These are phyloP conservation scores for Phytopythium vexans DNA, from an alignment of 352 stramenopile genomes.

Conservation along the genomic window DNA sequence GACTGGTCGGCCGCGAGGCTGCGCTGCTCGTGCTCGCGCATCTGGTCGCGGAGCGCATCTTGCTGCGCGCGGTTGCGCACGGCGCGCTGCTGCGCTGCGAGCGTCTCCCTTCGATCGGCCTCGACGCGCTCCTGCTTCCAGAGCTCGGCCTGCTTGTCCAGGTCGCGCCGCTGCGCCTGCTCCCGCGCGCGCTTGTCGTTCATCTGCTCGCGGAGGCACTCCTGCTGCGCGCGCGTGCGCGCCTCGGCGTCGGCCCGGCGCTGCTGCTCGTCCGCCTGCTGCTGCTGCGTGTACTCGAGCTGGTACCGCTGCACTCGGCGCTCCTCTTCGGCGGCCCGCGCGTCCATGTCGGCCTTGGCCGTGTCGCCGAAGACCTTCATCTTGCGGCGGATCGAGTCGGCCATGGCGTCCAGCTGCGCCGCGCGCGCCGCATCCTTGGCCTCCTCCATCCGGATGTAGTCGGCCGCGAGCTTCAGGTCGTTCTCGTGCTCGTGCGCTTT, in stretches of 20 bases:
- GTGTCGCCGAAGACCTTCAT: conserved; percentile 88
- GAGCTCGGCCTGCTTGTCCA: conserved; percentile 81
- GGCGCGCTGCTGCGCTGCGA: conserved; percentile 47
- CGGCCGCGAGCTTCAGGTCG: conserved; percentile 60
- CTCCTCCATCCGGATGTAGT: conserved; percentile 77
- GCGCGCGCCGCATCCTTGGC: conserved; percentile 56
- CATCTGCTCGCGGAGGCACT: conserved; percentile 59
- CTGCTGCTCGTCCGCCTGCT: conserved; percentile 48
- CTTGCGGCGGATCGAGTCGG: conserved; percentile 69
- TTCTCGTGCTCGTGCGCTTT: conserved; percentile 51
- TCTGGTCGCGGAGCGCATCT: conserved; percentile 64
- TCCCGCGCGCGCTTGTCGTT: conserved; percentile 69
- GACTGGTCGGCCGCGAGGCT: conserved; percentile 68
- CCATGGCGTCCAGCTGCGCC: conserved; percentile 69
- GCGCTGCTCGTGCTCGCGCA: conserved; percentile 58
- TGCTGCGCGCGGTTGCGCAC: conserved; percentile 58
- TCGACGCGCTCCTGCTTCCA: conserved; percentile 67
- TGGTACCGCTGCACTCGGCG: conserved; percentile 59
- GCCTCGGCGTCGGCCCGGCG: conserved; percentile 51
- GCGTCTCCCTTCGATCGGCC: conserved; percentile 47
- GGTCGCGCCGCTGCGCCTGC: conserved; percentile 39
- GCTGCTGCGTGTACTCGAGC: conserved; percentile 55
- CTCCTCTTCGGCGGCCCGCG: conserved; percentile 62
- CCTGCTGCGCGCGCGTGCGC: conserved; percentile 44
- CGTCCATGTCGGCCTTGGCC: conserved; percentile 61